Conservation (phyloP, 2,329 filamentous ascomycete species). For the Chaetomium sp. region DNA sequence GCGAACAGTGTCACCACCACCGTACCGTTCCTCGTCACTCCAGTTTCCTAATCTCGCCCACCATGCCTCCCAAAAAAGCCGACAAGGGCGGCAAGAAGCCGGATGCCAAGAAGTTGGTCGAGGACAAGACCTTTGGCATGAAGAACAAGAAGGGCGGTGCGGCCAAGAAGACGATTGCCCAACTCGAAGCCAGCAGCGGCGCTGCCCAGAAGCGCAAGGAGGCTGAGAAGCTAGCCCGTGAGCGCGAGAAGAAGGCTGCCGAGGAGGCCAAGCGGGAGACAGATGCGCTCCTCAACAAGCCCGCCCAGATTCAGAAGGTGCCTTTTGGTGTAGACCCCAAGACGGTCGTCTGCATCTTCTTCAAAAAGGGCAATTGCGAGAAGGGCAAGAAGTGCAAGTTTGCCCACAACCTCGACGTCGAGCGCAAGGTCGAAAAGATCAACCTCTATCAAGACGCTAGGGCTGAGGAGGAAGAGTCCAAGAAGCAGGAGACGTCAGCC, state of each 20-base stretch:
- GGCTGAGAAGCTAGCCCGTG: constrained; percentile 66
- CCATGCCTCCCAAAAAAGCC: constrained; percentile 71
- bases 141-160: constrained; percentile 98
- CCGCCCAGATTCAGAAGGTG: constrained; percentile 94
- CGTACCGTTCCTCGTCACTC: constrained; percentile 21
- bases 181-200: constrained; percentile 76
- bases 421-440: constrained; percentile 90
- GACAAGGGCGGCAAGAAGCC: constrained; percentile 61
- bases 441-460: constrained; percentile 86
- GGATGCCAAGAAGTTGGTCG: constrained; percentile 64
- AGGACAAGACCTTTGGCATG: constrained; percentile 99
- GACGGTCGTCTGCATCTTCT: constrained; percentile 94
- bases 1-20: neutral
- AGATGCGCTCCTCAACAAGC: constrained; percentile 82
- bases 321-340: constrained; percentile 98
- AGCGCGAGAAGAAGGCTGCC: constrained; percentile 87
- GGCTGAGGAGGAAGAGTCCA: constrained; percentile 71
- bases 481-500: constrained; percentile 89
- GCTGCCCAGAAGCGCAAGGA: constrained; percentile 83
- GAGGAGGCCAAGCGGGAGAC: constrained; percentile 81
- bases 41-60: constrained; percentile 38
- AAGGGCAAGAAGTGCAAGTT: constrained; percentile 99
- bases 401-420: constrained; percentile 84
- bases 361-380: constrained; percentile 95
- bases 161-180: constrained; percentile 87